These are phyloP conservation scores for Cardamine resedifolia DNA, from an alignment of 345 rosid species.

Conservation along the genomic window DNA sequence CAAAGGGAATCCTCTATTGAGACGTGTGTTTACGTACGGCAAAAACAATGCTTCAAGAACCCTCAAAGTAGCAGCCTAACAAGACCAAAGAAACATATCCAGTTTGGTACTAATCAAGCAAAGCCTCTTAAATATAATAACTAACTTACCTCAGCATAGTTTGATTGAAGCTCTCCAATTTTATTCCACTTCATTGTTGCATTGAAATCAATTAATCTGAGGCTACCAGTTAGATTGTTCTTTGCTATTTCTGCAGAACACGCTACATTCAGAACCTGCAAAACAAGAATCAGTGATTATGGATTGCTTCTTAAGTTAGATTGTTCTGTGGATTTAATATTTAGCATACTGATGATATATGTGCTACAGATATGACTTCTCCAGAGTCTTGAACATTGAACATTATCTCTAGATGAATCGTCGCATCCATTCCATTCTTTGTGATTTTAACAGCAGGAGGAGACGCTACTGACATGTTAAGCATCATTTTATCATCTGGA, in stretches of 20 bases:
- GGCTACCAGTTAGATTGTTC: constrained; percentile 53
- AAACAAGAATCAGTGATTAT: background rate
- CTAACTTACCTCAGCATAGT: constrained; percentile 49
- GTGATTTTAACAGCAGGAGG: constrained; percentile 52
- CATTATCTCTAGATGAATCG: constrained; percentile 47
- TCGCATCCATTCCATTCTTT: constrained; percentile 41
- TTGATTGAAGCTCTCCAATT: constrained; percentile 51
- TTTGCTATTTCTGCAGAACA: constrained; percentile 50
- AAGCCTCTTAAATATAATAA: background rate
- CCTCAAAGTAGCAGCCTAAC: constrained; percentile 46
- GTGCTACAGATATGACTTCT: constrained; percentile 52
- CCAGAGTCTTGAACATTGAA: constrained; percentile 53
- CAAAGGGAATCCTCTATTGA: constrained; percentile 58
- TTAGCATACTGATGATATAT: constrained; percentile 58
- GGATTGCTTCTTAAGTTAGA: background rate
- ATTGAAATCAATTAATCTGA: constrained; percentile 44
- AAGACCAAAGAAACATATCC: constrained; percentile 6
- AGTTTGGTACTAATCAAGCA: constrained; percentile 6
- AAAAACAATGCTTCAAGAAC: constrained; percentile 49
- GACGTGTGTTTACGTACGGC: constrained; percentile 57
- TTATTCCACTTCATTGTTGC: constrained; percentile 58
- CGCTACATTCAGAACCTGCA: constrained; percentile 50
- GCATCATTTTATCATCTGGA: constrained; percentile 58
- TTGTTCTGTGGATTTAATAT: constrained; percentile 12
- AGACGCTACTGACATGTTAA: constrained; percentile 50